Base-by-base conservation (phyloP, 805 yeast genomes). In the Lipomyces kockii region DNA sequence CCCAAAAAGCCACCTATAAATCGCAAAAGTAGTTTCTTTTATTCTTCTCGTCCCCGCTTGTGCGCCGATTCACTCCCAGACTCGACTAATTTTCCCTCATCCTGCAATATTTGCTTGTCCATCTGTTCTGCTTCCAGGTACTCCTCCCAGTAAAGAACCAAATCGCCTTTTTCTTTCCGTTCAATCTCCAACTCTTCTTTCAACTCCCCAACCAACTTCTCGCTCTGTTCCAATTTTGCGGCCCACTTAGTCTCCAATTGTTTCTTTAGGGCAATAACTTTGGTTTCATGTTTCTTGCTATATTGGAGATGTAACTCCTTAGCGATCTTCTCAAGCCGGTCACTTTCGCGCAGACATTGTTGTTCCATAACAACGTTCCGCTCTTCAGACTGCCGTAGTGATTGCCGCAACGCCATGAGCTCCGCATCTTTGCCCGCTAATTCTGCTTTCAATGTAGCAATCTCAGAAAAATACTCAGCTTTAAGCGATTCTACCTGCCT, bases 261-360 rank as follows among this genome's bases (percentile, higher is more conserved):
- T 27, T 60, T 62, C 56, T 60, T 64, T 34, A 69, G 43, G 12
- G 71, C 71, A 9, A 63, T 49, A 20, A 69, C 65, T 29, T 69
- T 69, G 6, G 60, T 54, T 53, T 64, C 72, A 52, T 69, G 72
- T 43, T 69, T 69, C 27, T 64, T 57, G 49, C 67, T 61, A 43
- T 69, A 69, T 46, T 67, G 72, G 4, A 58, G 25, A 39, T 69
- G 72, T 14, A 69, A 34, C 52, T 69, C 71, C 32, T 55, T 65
- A 22, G 72, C 72, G 12, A 69, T 32, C 34, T 46, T 51, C 51
- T 69, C 72, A n/a, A 69, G 58, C 56, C 72, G 46, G 49, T 64
- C 60, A 34, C 59, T 61, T 60, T 69, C 72, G 4, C 53, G 55
- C 22, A 32, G 46, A 14, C 35, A 34, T 35, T 8, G 52, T 37